Evolutionary conservation across 2,329 filamentous ascomycete species (phyloP).

Genomic region (Penicillium sp.): DNA sequence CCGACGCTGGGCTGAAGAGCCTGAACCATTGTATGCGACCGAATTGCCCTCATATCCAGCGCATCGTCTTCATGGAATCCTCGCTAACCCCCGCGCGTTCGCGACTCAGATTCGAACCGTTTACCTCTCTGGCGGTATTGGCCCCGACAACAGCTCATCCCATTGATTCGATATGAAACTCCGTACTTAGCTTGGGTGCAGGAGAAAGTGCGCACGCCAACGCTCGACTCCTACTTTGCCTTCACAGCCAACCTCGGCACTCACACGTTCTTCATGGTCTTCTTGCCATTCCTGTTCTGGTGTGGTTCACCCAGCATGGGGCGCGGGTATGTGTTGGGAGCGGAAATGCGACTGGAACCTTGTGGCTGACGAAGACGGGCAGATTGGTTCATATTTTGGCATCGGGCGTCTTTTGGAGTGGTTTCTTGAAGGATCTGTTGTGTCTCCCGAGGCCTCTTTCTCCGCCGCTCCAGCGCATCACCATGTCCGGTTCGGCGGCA

Average conservation of each 20-base stretch:
- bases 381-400: constrained; percentile 71
- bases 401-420: constrained; percentile 80
- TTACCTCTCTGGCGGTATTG: constrained; percentile 88
- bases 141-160: constrained; percentile 78
- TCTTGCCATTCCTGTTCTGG: constrained; percentile 94
- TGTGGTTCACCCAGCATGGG: constrained; percentile 84
- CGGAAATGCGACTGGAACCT: not conserved
- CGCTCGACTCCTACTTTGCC: constrained; percentile 94
- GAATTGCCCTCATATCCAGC: not conserved
- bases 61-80: not conserved
- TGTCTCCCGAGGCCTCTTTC: constrained; percentile 90
- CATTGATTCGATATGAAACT: constrained; percentile 90
- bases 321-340: constrained; percentile 68
- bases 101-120: constrained; percentile 69
- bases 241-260: constrained; percentile 95
- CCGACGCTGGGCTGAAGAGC: constrained; percentile 72
- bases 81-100: constrained; percentile 14
- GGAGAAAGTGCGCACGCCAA: constrained; percentile 73
- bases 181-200: constrained; percentile 90
- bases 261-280: constrained; percentile 98
- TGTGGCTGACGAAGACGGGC: not conserved
- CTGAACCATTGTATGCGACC: constrained; percentile 68
- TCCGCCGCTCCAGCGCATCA: constrained; percentile 89
- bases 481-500: constrained; percentile 93
- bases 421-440: constrained; percentile 90